Evolutionary conservation across 2,329 filamentous ascomycete species (phyloP).

Genomic region (Calonectria ilicicola): DNA sequence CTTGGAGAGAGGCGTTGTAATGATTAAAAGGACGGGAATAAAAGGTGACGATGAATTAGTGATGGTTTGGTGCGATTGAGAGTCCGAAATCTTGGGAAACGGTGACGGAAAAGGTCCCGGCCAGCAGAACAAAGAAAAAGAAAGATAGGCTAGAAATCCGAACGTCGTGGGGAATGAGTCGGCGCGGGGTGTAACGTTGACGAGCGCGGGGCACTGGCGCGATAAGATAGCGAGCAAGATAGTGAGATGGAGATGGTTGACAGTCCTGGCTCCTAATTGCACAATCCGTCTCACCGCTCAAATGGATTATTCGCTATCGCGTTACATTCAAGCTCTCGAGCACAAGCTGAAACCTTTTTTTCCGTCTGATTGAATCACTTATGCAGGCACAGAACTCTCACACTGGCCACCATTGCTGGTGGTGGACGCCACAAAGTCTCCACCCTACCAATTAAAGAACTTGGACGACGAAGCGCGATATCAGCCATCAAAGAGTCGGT

Average conservation of each 20-base stretch:
- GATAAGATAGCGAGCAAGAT: not conserved
- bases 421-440: not conserved
- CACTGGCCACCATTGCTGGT: not conserved
- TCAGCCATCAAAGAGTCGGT: not conserved
- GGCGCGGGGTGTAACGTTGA: constrained; percentile 8
- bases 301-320: not conserved
- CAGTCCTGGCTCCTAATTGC: not conserved
- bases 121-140: constrained; percentile 14
- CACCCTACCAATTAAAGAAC: not conserved
- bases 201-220: constrained; percentile 17
- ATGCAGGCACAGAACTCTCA: not conserved
- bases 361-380: not conserved
- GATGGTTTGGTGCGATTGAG: not conserved
- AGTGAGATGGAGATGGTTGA: not conserved
- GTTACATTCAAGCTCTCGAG: not conserved
- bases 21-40: not conserved
- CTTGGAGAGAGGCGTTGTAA: not conserved
- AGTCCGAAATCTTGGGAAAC: not conserved
- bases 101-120: constrained; percentile 11
- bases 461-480: not conserved
- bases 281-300: not conserved
- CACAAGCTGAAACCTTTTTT: not conserved
- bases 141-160: constrained; percentile 20
- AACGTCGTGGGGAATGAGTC: constrained; percentile 18
- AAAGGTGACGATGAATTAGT: not conserved